Conservation (phyloP, 2,329 filamentous ascomycete genomes). For the Pseudogymnoascus destructans region DNA sequence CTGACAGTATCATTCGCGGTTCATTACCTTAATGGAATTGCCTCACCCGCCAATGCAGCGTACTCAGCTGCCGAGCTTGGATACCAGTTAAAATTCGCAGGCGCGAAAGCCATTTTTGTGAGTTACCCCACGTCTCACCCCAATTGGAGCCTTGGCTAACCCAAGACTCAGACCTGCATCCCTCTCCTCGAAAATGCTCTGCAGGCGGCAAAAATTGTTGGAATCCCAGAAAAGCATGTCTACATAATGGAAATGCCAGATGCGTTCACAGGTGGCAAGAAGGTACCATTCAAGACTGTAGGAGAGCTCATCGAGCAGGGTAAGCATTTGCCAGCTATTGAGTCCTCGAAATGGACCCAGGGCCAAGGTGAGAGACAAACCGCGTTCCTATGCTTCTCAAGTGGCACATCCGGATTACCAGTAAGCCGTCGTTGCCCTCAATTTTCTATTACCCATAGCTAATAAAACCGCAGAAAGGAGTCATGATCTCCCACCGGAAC, state of each 20-base stretch:
- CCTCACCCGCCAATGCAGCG: constrained; percentile 61
- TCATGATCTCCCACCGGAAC: constrained; percentile 70
- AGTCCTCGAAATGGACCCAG: constrained; percentile 41
- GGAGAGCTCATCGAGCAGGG: constrained; percentile 53
- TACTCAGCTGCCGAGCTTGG: constrained; percentile 58
- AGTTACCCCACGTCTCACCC: not conserved
- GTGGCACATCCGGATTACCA: constrained; percentile 68
- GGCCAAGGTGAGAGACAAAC: constrained; percentile 52
- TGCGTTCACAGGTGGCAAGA: constrained; percentile 25
- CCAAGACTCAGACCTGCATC: constrained; percentile 39
- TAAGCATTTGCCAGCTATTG: constrained; percentile 35
- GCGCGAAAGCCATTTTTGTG: constrained; percentile 52
- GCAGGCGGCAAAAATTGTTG: constrained; percentile 47
- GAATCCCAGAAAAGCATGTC: constrained; percentile 49
- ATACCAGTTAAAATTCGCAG: constrained; percentile 57
- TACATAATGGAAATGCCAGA: constrained; percentile 55
- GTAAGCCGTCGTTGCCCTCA: no score
- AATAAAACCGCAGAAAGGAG: constrained; percentile 48
- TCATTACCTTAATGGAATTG: constrained; percentile 58
- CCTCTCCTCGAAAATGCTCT: constrained; percentile 54
- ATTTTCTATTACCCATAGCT: not conserved
- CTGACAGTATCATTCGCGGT: constrained; percentile 58
- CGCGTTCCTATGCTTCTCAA: constrained; percentile 69
- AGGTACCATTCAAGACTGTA: constrained; percentile 45
- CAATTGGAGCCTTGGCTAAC: not conserved